Evolutionary conservation across 768 basidiomycete species (phyloP).

Genomic region (Naganishia vaughanmartiniae): DNA sequence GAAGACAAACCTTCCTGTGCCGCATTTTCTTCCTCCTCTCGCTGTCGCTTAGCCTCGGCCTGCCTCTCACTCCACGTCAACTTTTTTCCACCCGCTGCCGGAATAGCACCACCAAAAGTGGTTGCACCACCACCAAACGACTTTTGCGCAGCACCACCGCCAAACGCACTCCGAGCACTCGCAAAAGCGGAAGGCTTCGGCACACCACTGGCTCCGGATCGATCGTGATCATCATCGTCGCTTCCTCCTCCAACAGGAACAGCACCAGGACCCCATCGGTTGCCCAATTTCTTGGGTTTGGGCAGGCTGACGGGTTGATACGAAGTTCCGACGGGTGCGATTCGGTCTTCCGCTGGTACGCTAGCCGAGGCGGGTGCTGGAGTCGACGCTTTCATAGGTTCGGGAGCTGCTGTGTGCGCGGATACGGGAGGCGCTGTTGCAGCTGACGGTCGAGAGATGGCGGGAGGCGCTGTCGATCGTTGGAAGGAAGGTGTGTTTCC

Average conservation of each 20-base stretch:
- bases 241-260: conserved; percentile 15
- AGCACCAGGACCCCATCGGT: conserved; percentile 56
- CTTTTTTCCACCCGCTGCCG: conserved; percentile 59
- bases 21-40: conserved; percentile 68
- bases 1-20: conserved; percentile 36
- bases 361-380: conserved; percentile 52
- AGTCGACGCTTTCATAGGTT: conserved; percentile 32
- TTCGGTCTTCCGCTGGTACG: conserved; percentile 74
- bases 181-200: conserved; percentile 18
- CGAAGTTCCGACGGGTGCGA: conserved; percentile 78
- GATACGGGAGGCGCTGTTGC: conserved; percentile 34
- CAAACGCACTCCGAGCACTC: conserved; percentile 38
- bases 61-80: conserved; percentile 93
- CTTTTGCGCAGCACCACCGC: conserved; percentile 27
- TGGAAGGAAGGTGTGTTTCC: conserved; percentile 25
- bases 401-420: conserved; percentile 34
- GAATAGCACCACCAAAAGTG: conserved; percentile 31
- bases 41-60: conserved; percentile 80
- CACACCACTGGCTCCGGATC: conserved; percentile 29
- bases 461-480: conserved; percentile 37
- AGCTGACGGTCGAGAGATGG: conserved; percentile 22
- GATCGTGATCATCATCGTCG: background rate
- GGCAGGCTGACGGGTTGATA: conserved; percentile 84
- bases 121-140: conserved; percentile 31
- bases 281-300: conserved; percentile 80